Evolutionary conservation across 768 basidiomycete genomes (phyloP).

Genomic region (Rhizopogon sp.): DNA sequence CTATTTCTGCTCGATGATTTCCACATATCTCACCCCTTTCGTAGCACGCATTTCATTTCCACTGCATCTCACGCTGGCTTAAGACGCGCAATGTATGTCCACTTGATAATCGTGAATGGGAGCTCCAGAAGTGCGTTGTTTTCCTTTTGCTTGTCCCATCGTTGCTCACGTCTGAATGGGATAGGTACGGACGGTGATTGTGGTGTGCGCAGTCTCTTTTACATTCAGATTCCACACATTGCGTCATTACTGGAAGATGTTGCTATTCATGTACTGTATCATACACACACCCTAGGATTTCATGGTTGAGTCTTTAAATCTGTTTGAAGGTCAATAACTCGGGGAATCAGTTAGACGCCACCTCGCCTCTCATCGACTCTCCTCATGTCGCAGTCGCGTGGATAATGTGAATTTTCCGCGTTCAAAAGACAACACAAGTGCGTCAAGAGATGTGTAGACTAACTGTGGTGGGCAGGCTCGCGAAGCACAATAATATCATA

Average conservation of each 20-base stretch:
- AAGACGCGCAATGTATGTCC: slow-evolving; percentile 97
- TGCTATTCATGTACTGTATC: background rate
- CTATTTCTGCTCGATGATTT: background rate
- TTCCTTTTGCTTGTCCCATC: too few species aligned
- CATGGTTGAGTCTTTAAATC: background rate
- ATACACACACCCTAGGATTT: too few species aligned
- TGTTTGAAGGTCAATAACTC: background rate
- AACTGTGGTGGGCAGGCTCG: too few species aligned
- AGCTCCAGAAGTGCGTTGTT: slow-evolving; percentile 81
- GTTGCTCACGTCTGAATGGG: background rate
- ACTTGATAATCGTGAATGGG: slow-evolving; percentile 95
- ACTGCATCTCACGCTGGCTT: slow-evolving; percentile 98
- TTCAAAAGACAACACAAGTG: too few species aligned
- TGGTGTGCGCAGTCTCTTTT: background rate
- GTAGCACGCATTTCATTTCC: slow-evolving; percentile 99
- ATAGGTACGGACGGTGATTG: background rate
- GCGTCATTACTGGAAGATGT: background rate
- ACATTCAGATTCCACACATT: background rate
- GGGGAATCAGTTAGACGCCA: too few species aligned
- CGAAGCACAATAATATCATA: too few species aligned
- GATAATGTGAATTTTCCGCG: too few species aligned
- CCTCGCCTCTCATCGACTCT: too few species aligned
- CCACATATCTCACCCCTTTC: background rate
- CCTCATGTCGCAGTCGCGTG: too few species aligned
- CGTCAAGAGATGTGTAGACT: too few species aligned